Percentiles rank a stretch among this genome's conserved stretches.
Evolutionary conservation across 164 flowering plant species (phyloP).

Genomic region (Vitis riparia): DNA sequence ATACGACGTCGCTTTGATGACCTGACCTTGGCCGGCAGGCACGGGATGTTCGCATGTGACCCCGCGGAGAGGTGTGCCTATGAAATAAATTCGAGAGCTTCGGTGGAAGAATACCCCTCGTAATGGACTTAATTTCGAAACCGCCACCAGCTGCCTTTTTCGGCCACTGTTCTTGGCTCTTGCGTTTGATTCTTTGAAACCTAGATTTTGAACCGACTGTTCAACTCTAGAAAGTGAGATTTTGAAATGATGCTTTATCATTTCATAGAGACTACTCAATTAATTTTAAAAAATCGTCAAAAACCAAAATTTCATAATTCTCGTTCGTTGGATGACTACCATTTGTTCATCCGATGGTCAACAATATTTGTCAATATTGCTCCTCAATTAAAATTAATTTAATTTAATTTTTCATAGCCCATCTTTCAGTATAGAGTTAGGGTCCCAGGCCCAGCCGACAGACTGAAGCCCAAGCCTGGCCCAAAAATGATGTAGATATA

Average conservation of each 20-base stretch:
- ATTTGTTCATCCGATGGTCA: too few species aligned
- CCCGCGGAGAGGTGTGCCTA: background rate
- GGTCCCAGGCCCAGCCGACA: too few species aligned
- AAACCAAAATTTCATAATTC: too few species aligned
- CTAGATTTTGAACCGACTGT: slow-evolving; percentile 7
- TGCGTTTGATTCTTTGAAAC: background rate
- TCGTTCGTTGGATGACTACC: too few species aligned
- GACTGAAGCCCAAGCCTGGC: too few species aligned
- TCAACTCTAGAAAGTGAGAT: slow-evolving; percentile 13
- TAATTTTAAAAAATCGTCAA: too few species aligned
- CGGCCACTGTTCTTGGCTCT: too few species aligned
- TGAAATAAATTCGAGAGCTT: background rate
- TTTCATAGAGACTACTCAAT: background rate
- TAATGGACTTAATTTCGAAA: background rate
- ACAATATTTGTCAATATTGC: too few species aligned
- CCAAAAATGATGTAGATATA: too few species aligned
- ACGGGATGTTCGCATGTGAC: slow-evolving; percentile 3
- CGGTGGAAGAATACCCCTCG: background rate
- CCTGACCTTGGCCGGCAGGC: slow-evolving; percentile 12
- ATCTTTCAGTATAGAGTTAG: too few species aligned
- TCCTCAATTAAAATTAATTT: too few species aligned
- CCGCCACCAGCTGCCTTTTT: background rate
- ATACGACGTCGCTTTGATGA: slow-evolving; percentile 13
- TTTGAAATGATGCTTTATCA: slow-evolving; percentile 10
- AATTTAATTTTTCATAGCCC: too few species aligned